These are phyloP conservation scores for Stramenopiles sp. DNA, from an alignment of 352 stramenopile species.

Conservation along the genomic window DNA sequence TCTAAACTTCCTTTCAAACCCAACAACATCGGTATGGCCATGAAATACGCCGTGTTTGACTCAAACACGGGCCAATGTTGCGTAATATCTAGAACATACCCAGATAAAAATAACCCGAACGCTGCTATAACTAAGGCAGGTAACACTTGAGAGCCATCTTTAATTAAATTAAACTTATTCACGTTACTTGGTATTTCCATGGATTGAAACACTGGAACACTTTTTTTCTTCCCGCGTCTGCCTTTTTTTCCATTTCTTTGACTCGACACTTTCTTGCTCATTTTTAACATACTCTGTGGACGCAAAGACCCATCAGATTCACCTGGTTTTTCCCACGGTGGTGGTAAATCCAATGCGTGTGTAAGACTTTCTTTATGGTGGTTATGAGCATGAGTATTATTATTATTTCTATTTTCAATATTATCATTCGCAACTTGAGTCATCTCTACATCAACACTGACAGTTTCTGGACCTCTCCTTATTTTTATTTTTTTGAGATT, in stretches of 20 bases:
- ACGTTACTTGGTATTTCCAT: neutral
- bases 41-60: neutral
- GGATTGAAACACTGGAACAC: neutral
- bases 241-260: neutral
- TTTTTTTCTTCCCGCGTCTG: neutral
- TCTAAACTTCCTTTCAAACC: slow-evolving; percentile 1
- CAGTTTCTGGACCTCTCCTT: too few relatives aligned
- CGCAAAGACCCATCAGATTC: neutral
- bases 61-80: slow-evolving; percentile 7
- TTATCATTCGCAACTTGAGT: neutral
- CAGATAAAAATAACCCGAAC: neutral
- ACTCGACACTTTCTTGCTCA: too few relatives aligned
- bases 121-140: neutral
- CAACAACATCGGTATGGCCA: neutral
- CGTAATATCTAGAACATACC: slow-evolving; percentile 8
- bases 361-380: neutral
- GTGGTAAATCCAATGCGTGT: neutral
- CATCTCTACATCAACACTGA: neutral
- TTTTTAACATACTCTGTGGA: neutral
- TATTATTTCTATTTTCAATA: neutral
- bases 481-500: too few relatives aligned
- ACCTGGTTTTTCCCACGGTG: neutral
- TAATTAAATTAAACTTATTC: neutral
- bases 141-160: slow-evolving; percentile 5
- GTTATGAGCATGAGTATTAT: neutral